Evolutionary conservation across 2,329 filamentous ascomycete genomes (phyloP).

Genomic region (Neocatenulostroma microsporum): DNA sequence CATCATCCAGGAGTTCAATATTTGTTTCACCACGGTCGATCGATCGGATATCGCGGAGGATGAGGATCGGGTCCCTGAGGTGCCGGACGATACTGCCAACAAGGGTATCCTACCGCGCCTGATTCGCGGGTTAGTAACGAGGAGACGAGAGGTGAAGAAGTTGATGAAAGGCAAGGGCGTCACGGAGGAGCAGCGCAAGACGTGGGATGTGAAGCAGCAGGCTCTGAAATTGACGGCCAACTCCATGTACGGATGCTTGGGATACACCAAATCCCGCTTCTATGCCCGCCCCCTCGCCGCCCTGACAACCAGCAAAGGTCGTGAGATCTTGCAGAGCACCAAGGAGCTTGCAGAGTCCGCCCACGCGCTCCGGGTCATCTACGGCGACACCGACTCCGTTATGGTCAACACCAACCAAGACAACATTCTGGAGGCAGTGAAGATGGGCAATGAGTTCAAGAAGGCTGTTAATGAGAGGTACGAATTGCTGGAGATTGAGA

Average conservation of each 20-base stretch:
- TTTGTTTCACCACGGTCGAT: constrained; percentile 97
- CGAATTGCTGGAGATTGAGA: constrained; percentile 88
- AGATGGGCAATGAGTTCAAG: constrained; percentile 92
- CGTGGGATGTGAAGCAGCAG: constrained; percentile 97
- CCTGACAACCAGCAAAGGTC: constrained; percentile 92
- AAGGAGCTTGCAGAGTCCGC: constrained; percentile 92
- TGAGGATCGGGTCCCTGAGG: constrained; percentile 81
- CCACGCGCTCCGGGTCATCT: constrained; percentile 80
- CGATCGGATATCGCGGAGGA: constrained; percentile 64
- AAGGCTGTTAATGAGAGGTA: constrained; percentile 90
- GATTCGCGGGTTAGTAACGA: constrained; percentile 82
- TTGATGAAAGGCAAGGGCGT: constrained; percentile 93
- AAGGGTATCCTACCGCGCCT: constrained; percentile 83
- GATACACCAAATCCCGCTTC: constrained; percentile 94
- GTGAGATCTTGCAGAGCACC: constrained; percentile 92
- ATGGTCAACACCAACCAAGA: constrained; percentile 99
- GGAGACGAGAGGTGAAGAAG: constrained; percentile 85
- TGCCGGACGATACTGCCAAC: constrained; percentile 63
- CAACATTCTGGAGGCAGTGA: constrained; percentile 81
- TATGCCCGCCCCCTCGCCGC: constrained; percentile 92
- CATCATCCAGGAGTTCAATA: constrained; percentile 99
- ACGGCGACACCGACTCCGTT: constrained; percentile 97
- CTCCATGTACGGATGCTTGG: constrained; percentile 98
- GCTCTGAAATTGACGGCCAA: constrained; percentile 96
- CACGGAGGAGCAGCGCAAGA: constrained; percentile 75